Evolutionary conservation across 2,329 filamentous ascomycete species (phyloP).

Genomic region (Dendrostoma leiphaemia): DNA sequence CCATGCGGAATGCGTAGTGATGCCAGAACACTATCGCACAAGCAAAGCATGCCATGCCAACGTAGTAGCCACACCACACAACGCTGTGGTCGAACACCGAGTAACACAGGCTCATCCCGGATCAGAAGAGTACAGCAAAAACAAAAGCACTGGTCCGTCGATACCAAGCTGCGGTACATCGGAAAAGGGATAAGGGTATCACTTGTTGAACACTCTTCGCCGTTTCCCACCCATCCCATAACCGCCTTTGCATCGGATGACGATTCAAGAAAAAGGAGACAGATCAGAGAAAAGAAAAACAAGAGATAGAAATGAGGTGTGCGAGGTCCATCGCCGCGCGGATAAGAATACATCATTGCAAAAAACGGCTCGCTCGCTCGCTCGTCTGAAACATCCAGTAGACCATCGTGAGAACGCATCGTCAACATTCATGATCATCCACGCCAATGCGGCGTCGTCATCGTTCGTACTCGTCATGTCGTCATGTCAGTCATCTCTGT

Average conservation of each 20-base stretch:
- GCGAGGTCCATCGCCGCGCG: no score
- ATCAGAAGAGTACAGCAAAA: not conserved
- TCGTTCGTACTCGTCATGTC: constrained; percentile 10
- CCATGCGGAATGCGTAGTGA: constrained; percentile 1
- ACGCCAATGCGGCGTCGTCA: not conserved
- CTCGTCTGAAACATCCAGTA: not conserved
- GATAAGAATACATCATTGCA: not conserved
- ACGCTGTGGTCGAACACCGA: not conserved
- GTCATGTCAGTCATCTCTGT: constrained; percentile 8
- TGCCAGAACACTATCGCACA: constrained; percentile 4
- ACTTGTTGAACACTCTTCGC: constrained; percentile 4
- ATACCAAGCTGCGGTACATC: constrained; percentile 2
- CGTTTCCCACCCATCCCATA: constrained; percentile 1
- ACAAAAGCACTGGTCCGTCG: not conserved
- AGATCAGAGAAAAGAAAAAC: not conserved
- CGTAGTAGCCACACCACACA: constrained; percentile 1
- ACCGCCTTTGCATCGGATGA: not conserved
- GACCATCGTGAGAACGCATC: not conserved
- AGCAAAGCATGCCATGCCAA: constrained; percentile 1
- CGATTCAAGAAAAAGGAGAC: not conserved
- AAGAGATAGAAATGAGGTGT: not conserved
- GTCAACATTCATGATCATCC: not conserved
- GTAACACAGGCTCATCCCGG: not conserved
- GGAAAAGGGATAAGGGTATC: constrained; percentile 9
- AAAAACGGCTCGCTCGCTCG: not conserved